Conservation (phyloP, 371 early-diverging fungal genomes). For the Apophysomyces trapeziformis region DNA sequence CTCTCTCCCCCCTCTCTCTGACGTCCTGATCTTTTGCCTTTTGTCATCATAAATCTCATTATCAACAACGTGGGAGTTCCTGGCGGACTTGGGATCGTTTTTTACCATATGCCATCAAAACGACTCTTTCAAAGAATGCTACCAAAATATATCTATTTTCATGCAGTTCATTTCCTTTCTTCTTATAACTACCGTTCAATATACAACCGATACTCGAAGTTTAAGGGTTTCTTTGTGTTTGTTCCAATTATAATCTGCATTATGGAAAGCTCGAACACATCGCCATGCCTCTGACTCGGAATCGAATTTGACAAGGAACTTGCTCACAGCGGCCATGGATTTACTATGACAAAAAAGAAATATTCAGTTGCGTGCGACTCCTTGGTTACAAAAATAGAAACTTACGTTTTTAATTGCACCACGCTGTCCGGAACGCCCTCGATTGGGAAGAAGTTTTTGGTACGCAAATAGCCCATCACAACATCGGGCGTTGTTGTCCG, state of each 20-base stretch:
- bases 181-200: slow-evolving; percentile 25
- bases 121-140: slow-evolving; percentile 16
- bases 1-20: neutral
- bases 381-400: neutral
- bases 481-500: slow-evolving; percentile 28
- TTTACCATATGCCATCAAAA: neutral
- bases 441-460: slow-evolving; percentile 45
- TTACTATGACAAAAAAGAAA: slow-evolving; percentile 24
- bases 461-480: slow-evolving; percentile 40
- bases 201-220: slow-evolving; percentile 39
- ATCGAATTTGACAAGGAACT: slow-evolving; percentile 52
- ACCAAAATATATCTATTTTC: slow-evolving; percentile 8
- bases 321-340: slow-evolving; percentile 33
- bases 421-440: slow-evolving; percentile 41
- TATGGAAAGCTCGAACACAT: slow-evolving; percentile 53
- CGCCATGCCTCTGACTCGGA: slow-evolving; percentile 58
- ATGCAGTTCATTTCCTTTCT: neutral
- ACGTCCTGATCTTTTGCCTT: neutral
- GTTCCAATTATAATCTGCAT: slow-evolving; percentile 31
- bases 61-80: slow-evolving; percentile 5
- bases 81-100: slow-evolving; percentile 1
- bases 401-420: slow-evolving; percentile 44
- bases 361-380: neutral
- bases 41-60: slow-evolving; percentile 5
- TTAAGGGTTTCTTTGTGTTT: slow-evolving; percentile 22